A percentile compares a stretch with the other conserved stretches of the same genome.
phyloP scores from a whole-genome alignment of 148 eudicot genomes.

The Nyssa sinensis region DNA sequence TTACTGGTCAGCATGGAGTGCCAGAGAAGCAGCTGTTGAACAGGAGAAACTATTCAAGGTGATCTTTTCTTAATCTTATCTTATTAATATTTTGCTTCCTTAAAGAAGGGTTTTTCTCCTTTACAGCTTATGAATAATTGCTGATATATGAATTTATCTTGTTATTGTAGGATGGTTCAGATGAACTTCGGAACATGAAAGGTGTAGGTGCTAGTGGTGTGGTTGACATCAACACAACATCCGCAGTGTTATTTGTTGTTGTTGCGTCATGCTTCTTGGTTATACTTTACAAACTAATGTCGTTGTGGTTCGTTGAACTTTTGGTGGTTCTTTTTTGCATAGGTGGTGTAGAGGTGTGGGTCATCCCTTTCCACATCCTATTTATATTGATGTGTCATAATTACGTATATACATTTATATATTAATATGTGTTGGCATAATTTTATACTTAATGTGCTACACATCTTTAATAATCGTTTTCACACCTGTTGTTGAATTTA shows the following conservation, averaged over 20 bases:
- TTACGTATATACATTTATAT: background rate
- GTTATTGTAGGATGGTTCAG: slow-evolving; percentile 60
- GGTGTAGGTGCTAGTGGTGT: slow-evolving; percentile 38
- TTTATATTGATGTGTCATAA: background rate
- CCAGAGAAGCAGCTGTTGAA: slow-evolving; percentile 71
- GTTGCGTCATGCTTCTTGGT: slow-evolving; percentile 81
- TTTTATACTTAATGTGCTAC: background rate
- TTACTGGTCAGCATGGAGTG: slow-evolving; percentile 90
- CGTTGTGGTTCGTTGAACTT: slow-evolving; percentile 66
- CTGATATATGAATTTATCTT: slow-evolving; percentile 1
- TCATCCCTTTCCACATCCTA: background rate
- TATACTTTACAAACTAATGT: slow-evolving; percentile 66
- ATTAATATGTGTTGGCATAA: background rate
- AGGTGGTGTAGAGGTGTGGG: slow-evolving; percentile 80
- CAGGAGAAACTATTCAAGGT: slow-evolving; percentile 74
- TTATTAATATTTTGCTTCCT: background rate
- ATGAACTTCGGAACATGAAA: slow-evolving; percentile 38
- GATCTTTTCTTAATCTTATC: background rate
- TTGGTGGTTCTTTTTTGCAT: slow-evolving; percentile 85
- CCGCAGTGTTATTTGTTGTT: slow-evolving; percentile 70
- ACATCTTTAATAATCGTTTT: background rate
- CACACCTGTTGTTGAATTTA: background rate
- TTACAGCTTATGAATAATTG: background rate
- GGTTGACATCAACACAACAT: slow-evolving; percentile 58
- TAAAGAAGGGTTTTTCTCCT: background rate